A percentile compares a stretch with the other conserved stretches of the same genome.
Conservation (phyloP, 345 rosid species). For the Salix viminalis region DNA sequence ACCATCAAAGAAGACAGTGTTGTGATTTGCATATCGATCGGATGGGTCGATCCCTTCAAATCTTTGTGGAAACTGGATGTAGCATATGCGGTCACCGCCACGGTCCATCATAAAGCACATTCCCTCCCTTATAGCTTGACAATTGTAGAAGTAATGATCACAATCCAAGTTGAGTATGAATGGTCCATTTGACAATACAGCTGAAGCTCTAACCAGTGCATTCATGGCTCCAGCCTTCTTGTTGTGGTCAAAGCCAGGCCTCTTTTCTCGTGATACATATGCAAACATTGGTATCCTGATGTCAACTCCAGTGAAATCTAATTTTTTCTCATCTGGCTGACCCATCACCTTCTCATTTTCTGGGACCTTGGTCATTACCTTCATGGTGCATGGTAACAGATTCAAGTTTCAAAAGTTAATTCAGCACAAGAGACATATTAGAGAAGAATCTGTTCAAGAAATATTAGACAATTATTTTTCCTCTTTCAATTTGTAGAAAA, state of each 20-base stretch:
- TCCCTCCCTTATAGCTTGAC: conserved; percentile 71
- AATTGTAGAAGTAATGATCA: conserved; percentile 81
- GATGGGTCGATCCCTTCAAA: conserved; percentile 97
- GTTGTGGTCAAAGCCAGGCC: conserved; percentile 80
- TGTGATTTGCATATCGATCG: conserved; percentile 87
- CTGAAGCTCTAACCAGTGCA: conserved; percentile 89
- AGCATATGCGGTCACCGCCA: conserved; percentile 85
- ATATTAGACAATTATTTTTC: neutral
- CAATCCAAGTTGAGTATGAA: conserved; percentile 84
- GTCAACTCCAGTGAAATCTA: conserved; percentile 77
- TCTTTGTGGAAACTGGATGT: conserved; percentile 87
- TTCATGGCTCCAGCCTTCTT: conserved; percentile 98
- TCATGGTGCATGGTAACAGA: neutral
- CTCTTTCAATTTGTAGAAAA: neutral
- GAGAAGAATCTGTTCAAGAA: neutral
- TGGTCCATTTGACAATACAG: conserved; percentile 76
- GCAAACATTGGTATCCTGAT: conserved; percentile 80
- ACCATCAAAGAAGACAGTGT: conserved; percentile 88
- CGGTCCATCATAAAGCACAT: conserved; percentile 99
- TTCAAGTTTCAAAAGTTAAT: neutral
- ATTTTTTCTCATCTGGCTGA: conserved; percentile 48
- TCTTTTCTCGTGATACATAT: conserved; percentile 76
- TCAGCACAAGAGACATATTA: neutral
- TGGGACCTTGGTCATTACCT: conserved; percentile 84
- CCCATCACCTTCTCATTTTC: conserved; percentile 72